Evolutionary conservation across 2,329 filamentous ascomycete species (phyloP), one percentile per base, ranked within the genome.

Genomic region (Aspergillus niger): DNA sequence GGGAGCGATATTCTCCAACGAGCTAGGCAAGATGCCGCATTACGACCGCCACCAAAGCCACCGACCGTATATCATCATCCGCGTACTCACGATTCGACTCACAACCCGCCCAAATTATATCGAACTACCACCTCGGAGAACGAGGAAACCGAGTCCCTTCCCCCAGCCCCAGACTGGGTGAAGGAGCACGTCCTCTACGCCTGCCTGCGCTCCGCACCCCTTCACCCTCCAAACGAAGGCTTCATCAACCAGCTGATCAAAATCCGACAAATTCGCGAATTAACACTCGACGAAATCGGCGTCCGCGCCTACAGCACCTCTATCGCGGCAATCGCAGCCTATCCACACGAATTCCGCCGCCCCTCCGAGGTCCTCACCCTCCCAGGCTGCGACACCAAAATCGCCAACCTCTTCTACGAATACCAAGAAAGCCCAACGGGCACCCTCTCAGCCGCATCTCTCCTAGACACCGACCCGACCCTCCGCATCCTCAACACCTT

Each of bases 261-360:
- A 61, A 91, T 98, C 65, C 86, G 89, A 49, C 86, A 85, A 2
- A 83, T 89, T 2, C 85, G 94, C 22, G 82, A 86, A 15, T 80
- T 97, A 1, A 87, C 84, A 1, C 86, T 87, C 8, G 92, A 97
- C 68, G 83, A 90, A 50, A 87, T 96, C 60, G 92, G 91, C 2
- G 87, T 93, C 0, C 86, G 92, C 52, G 92, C 94, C 0, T 98
- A 98, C 72, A 93, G 90, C 30, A 92, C 90, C 2, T 88, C 90
- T 11, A 96, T 98, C 65, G 92, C 95, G 5, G 80, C 91, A 0
- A 75, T 99, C 17, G 86, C 91, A 3, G 91, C 94, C 0, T 97
- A 97, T 69, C 92, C 93, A 0, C 77, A 86, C 68, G 75, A 72
- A 43, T 72, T 90, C 61, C 77, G 72, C 20, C 79, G 69, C 3